phyloP scores from a whole-genome alignment of 2,329 filamentous ascomycete species.

The Verticillium nubilum region DNA sequence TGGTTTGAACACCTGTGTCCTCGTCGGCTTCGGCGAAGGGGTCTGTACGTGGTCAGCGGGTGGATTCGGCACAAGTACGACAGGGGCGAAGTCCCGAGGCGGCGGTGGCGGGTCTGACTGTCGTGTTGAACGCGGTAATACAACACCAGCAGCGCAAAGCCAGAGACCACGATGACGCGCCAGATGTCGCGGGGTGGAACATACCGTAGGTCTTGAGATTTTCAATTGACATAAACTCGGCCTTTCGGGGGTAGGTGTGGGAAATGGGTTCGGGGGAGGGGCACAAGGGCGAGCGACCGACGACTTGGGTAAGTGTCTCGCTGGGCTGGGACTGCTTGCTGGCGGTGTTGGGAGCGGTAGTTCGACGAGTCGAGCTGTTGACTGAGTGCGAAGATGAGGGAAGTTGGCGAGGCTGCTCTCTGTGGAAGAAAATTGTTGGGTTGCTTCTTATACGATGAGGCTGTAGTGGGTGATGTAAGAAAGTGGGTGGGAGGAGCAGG shows the following conservation, averaged over 20 bases:
- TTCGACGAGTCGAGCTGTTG: not conserved
- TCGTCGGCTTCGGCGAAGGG: slow-evolving; percentile 99
- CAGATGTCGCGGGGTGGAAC: slow-evolving; percentile 26
- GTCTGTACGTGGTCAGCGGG: slow-evolving; percentile 52
- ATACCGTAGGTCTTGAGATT: slow-evolving; percentile 94
- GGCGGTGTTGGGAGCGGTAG: not conserved
- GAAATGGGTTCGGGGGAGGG: slow-evolving; percentile 44
- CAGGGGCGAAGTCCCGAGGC: not conserved
- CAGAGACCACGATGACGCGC: not conserved
- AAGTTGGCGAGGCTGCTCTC: not conserved
- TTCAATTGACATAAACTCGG: slow-evolving; percentile 98
- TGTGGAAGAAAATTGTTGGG: not conserved
- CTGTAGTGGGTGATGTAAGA: slow-evolving; percentile 15
- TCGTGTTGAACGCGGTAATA: not conserved
- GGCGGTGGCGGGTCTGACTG: slow-evolving; percentile 5
- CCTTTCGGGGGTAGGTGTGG: slow-evolving; percentile 55
- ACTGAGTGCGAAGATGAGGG: not conserved
- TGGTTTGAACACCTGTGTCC: slow-evolving; percentile 83
- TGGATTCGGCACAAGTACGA: not conserved
- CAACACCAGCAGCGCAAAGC: not conserved
- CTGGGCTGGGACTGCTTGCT: slow-evolving; percentile 18
- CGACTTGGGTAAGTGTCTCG: slow-evolving; percentile 42
- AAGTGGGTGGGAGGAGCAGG: not conserved
- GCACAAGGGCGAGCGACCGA: slow-evolving; percentile 43
- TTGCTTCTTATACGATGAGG: slow-evolving; percentile 6